phyloP scores from a whole-genome alignment of 306 rosid species.

The Luffa aegyptiaca region DNA sequence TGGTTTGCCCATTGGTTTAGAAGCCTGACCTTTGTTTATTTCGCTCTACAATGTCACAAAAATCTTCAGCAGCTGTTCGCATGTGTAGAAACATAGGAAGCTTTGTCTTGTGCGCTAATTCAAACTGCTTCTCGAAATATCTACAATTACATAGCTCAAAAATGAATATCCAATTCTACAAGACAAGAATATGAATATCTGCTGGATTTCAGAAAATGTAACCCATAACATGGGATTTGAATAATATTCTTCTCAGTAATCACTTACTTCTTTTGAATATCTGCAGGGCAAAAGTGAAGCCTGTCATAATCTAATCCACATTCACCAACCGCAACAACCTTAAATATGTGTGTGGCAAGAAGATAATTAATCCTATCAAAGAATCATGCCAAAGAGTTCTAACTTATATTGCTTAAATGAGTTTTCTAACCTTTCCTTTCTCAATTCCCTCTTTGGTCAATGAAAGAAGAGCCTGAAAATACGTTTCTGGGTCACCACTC shows the following conservation, averaged over 20 bases:
- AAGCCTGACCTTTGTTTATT: conserved; percentile 51
- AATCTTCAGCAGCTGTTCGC: conserved; percentile 93
- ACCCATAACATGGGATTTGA: neutral
- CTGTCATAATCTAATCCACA: conserved; percentile 97
- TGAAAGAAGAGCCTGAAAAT: conserved; percentile 75
- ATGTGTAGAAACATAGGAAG: conserved; percentile 94
- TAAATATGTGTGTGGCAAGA: neutral
- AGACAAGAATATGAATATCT: neutral
- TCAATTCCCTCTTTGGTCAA: conserved; percentile 84
- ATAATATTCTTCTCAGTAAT: neutral
- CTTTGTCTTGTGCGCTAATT: conserved; percentile 63
- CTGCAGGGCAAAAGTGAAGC: conserved; percentile 82
- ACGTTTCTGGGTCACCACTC: conserved; percentile 79
- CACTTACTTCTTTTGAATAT: conserved; percentile 78
- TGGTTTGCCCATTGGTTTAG: neutral
- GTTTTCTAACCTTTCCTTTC: conserved; percentile 66
- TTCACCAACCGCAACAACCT: conserved; percentile 97
- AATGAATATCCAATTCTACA: neutral
- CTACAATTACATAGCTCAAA: conserved; percentile 24
- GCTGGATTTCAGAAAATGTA: neutral
- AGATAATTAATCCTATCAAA: neutral
- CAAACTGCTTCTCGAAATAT: conserved; percentile 92
- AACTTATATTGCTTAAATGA: neutral
- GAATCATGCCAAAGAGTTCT: neutral
- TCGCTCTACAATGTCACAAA: conserved; percentile 74